A percentile compares a stretch with the other conserved stretches of the same genome.
phyloP scores from a whole-genome alignment of 805 yeast genomes.

The Zygotorulaspora florentina region DNA sequence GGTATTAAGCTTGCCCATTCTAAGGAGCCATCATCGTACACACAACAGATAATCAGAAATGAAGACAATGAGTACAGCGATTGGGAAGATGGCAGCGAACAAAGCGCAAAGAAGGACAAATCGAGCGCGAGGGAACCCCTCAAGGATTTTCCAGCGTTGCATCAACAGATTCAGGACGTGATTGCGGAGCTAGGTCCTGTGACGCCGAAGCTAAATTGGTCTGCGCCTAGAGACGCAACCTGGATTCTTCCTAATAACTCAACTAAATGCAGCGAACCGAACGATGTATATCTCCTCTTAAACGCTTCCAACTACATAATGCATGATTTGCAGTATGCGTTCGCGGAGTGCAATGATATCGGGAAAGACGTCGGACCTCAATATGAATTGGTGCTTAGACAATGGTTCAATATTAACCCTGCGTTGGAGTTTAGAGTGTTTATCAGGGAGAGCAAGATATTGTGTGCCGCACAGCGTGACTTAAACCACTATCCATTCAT shows the following conservation, averaged over 20 bases:
- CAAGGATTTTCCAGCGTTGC: constrained; percentile 54
- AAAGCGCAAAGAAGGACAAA: constrained; percentile 21
- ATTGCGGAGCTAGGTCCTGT: constrained; percentile 56
- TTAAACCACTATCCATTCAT: constrained; percentile 76
- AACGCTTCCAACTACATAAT: constrained; percentile 85
- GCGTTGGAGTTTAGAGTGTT: constrained; percentile 89
- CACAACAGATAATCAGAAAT: constrained; percentile 35
- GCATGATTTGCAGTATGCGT: constrained; percentile 76
- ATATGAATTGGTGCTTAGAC: constrained; percentile 68
- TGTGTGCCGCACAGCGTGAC: constrained; percentile 84
- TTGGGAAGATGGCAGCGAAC: constrained; percentile 54
- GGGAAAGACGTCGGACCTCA: constrained; percentile 30
- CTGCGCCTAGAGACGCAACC: constrained; percentile 89
- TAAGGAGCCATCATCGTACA: constrained; percentile 28
- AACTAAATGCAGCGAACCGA: constrained; percentile 62
- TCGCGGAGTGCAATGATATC: constrained; percentile 44
- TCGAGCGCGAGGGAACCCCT: constrained; percentile 40
- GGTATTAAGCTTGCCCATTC: constrained; percentile 62
- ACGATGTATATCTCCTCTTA: constrained; percentile 74
- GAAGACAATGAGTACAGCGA: constrained; percentile 71
- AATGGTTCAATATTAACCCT: constrained; percentile 83
- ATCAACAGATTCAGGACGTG: constrained; percentile 43
- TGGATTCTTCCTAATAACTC: constrained; percentile 85
- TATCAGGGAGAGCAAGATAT: constrained; percentile 55
- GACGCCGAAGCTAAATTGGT: constrained; percentile 93